A percentile compares a stretch with the other conserved stretches of the same genome.
Conservation (phyloP, 1,139 yeast species). For the Blastobotrys capitulatus region DNA sequence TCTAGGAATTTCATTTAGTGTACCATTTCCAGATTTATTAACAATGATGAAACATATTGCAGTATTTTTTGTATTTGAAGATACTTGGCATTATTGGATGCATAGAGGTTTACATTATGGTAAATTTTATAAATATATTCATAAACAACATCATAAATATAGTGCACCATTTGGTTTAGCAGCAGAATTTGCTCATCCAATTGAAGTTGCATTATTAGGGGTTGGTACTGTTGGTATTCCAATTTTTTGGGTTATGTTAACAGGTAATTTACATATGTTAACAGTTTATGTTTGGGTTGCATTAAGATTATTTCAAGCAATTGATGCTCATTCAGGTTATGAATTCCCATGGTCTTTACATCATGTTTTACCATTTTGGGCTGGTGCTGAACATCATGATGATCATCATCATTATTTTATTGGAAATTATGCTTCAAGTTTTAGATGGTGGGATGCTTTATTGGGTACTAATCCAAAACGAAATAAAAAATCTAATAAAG, state of each 20-base stretch:
- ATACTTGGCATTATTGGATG: slow-evolving; percentile 93
- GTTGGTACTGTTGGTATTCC: slow-evolving; percentile 96
- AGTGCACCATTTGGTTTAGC: slow-evolving; percentile 97
- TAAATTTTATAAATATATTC: slow-evolving; percentile 81
- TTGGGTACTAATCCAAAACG: slow-evolving; percentile 50
- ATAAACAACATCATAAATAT: slow-evolving; percentile 93
- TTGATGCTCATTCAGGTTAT: slow-evolving; percentile 95
- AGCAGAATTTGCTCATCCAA: slow-evolving; percentile 96
- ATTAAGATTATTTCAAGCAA: slow-evolving; percentile 85
- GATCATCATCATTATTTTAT: slow-evolving; percentile 91
- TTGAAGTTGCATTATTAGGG: slow-evolving; percentile 80
- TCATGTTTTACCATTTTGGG: slow-evolving; percentile 91
- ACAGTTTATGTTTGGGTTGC: slow-evolving; percentile 86
- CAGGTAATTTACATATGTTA: slow-evolving; percentile 68
- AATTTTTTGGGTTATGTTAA: slow-evolving; percentile 59
- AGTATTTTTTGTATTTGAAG: slow-evolving; percentile 78
- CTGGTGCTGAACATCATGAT: slow-evolving; percentile 98
- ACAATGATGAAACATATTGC: slow-evolving; percentile 61
- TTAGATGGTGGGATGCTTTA: slow-evolving; percentile 89
- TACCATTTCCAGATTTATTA: slow-evolving; percentile 68
- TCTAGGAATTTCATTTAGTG: slow-evolving; percentile 67
- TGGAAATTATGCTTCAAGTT: slow-evolving; percentile 89
- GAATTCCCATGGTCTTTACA: slow-evolving; percentile 96
- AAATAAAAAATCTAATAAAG: slow-evolving; percentile 14
- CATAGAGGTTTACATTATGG: slow-evolving; percentile 88